Base-by-base conservation (phyloP, 805 yeast genomes). In the Yarrowia divulgata region DNA sequence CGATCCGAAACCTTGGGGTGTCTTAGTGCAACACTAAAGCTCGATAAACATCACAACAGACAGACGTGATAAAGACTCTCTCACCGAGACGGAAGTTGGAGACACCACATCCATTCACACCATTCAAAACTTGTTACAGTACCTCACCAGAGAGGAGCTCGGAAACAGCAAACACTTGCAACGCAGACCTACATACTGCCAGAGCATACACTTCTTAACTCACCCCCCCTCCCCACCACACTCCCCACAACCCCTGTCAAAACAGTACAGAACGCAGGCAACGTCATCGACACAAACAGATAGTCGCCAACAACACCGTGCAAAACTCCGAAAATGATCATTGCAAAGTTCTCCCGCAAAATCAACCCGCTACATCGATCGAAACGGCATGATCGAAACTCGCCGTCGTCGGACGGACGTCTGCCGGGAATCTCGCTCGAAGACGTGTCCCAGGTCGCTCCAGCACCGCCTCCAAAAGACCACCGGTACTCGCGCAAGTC, bases 331-430 rank as follows among this genome's bases (percentile, higher is more conserved):
- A 14, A 6, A 10, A 60, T 60, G 66, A 60, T 60, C 42, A 60
- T 60, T 8, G 66, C 66, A 29, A 60, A 60, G 12, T 60, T 60
- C 66, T 60, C 66, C 2, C 52, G 66, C 23, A 60, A 60, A 35
- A 60, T 60, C 66, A 34, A 40, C 52, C 66, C 50, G 29, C 50
- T 45, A 13, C 66, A 45, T 13, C 37, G 64, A 9, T 60, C 52
- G 0, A 60, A 45, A 18, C 40, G 63, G 10, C 66, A 60, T 43
- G 52, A 64, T 10, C 43, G 48, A 18, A 14, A 63, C 43, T 14
- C 23, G 9, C 46, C 16, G 34, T 48, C 54, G 8, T 48, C 54
- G 8, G 66, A 48, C 12, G 66, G 66, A 7, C 39, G 42, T 13
- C 66, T 60, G 3, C 66, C 66, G 1, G 66, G 52, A 2, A 60